These are phyloP conservation scores for Helicostylum pulchrum DNA, from an alignment of 192 early-diverging fungal species.

Conservation along the genomic window DNA sequence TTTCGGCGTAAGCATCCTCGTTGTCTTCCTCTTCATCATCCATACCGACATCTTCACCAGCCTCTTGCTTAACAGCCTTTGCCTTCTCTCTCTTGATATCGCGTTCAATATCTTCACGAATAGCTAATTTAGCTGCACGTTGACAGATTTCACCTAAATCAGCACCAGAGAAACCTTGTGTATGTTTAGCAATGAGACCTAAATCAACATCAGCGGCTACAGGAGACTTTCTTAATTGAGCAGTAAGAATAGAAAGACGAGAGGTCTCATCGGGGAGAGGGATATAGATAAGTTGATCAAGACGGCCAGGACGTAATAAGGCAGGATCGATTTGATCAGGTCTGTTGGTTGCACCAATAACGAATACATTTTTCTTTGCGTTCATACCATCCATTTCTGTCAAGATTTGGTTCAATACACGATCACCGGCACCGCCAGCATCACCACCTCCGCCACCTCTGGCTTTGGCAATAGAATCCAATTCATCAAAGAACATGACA, in stretches of 20 bases:
- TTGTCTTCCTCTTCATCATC: conserved; percentile 68
- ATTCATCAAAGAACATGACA: conserved; percentile 99
- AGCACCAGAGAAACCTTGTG: conserved; percentile 95
- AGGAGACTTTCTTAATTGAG: conserved; percentile 93
- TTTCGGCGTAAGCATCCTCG: conserved; percentile 80
- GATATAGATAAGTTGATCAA: conserved; percentile 99
- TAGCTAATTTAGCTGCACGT: conserved; percentile 94
- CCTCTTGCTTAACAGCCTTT: conserved; percentile 61
- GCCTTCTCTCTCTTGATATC: conserved; percentile 75
- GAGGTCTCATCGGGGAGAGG: conserved; percentile 71
- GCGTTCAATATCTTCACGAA: conserved; percentile 91
- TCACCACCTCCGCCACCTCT: conserved; percentile 77
- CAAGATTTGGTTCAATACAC: conserved; percentile 98
- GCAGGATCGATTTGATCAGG: conserved; percentile 98
- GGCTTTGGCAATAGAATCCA: conserved; percentile 97
- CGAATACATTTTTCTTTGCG: conserved; percentile 95
- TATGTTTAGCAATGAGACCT: conserved; percentile 79
- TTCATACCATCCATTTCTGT: conserved; percentile 99
- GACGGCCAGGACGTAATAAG: conserved; percentile 94
- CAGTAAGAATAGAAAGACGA: conserved; percentile 77
- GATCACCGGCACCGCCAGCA: conserved; percentile 91
- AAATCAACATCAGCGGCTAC: conserved; percentile 78
- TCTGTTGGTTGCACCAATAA: conserved; percentile 98
- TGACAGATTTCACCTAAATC: conserved; percentile 99
- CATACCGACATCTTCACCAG: conserved; percentile 75